A percentile compares a stretch with the other conserved stretches of the same genome.
Conservation (phyloP, 768 basidiomycete species). For the Tephrocybe rancida region DNA sequence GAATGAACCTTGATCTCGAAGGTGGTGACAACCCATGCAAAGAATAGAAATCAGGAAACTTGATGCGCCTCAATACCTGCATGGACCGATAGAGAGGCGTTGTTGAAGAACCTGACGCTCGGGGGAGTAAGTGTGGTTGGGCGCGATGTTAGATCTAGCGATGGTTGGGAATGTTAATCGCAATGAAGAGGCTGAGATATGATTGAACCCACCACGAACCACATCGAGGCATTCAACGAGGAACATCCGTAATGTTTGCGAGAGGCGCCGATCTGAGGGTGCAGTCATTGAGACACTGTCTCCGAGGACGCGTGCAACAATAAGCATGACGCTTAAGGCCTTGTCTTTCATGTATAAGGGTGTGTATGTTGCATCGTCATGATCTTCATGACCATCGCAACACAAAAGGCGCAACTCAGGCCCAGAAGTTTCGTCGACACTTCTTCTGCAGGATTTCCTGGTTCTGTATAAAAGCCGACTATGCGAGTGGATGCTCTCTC, state of each 20-base stretch:
- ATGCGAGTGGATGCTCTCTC: constrained; percentile 50
- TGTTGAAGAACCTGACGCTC: constrained; percentile 41
- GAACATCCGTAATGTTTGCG: constrained; percentile 42
- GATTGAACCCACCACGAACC: constrained; percentile 37
- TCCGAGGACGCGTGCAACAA: constrained; percentile 50
- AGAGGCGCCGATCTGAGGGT: constrained; percentile 35
- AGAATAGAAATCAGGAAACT: background rate
- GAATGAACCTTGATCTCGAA: constrained; percentile 32
- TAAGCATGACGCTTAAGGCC: constrained; percentile 42
- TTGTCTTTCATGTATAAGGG: constrained; percentile 53
- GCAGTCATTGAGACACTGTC: constrained; percentile 30
- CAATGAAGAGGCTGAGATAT: constrained; percentile 4
- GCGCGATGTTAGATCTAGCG: constrained; percentile 35
- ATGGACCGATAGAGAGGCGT: constrained; percentile 32
- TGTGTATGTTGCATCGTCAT: constrained; percentile 38
- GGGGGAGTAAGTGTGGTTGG: constrained; percentile 36
- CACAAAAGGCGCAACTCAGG: constrained; percentile 56
- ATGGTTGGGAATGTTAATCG: background rate
- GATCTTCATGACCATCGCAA: constrained; percentile 56
- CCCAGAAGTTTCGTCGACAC: constrained; percentile 53
- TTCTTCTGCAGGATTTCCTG: constrained; percentile 47
- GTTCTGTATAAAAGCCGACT: constrained; percentile 50
- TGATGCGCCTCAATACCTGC: background rate
- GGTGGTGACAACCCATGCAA: constrained; percentile 24
- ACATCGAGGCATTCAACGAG: constrained; percentile 43